Percentiles rank a stretch among this genome's conserved stretches.
Conservation (phyloP, 495 filamentous ascomycete species). For the Talaromyces proteolyticus region DNA sequence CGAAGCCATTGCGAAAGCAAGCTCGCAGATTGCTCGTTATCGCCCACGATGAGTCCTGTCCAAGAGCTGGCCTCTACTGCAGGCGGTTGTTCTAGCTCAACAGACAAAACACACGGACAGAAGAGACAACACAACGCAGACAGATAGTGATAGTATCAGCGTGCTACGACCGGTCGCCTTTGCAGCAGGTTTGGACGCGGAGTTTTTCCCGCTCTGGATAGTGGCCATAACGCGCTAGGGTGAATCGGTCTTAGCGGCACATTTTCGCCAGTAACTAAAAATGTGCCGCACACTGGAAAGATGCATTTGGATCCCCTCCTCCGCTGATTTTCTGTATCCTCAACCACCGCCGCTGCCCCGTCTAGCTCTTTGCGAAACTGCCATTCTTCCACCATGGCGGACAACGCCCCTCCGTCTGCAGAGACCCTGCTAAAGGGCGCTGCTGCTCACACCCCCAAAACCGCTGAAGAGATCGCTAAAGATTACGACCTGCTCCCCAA, state of each 20-base stretch:
- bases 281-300: constrained; percentile 8
- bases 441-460: constrained; percentile 34
- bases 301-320: constrained; percentile 8
- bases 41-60: too few relatives aligned
- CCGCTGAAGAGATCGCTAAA: constrained; percentile 50
- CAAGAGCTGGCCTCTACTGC: background rate
- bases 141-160: background rate
- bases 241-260: constrained; percentile 9
- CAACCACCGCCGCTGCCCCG: constrained; percentile 3
- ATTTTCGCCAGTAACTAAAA: too few relatives aligned
- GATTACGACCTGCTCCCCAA: constrained; percentile 83
- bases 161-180: background rate
- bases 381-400: constrained; percentile 52
- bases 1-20: constrained; percentile 25
- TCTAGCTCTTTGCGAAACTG: constrained; percentile 7
- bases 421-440: constrained; percentile 51
- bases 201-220: constrained; percentile 7
- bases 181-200: constrained; percentile 7
- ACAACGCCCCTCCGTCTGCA: constrained; percentile 50
- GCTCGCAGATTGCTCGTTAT: constrained; percentile 13
- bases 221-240: constrained; percentile 16
- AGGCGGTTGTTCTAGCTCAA: background rate
- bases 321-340: constrained; percentile 3
- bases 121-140: background rate
- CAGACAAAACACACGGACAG: background rate